Percentiles rank a stretch among this genome's conserved stretches.
Evolutionary conservation across 1,284 basidiomycete genomes (phyloP).

Genomic region (Pseudozyma sp.): DNA sequence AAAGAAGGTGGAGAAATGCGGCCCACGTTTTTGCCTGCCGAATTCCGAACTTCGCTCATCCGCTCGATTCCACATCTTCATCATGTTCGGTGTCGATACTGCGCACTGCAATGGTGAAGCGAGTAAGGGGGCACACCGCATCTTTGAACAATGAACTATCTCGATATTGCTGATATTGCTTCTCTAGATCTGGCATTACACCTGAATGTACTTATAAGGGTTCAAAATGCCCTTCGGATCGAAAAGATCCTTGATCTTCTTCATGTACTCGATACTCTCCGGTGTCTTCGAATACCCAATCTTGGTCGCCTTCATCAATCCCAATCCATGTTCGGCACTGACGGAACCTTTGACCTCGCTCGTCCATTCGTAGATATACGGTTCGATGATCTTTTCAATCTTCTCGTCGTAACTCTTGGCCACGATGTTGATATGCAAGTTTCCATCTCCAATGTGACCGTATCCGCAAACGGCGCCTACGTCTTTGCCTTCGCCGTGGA

Average conservation of each 20-base stretch:
- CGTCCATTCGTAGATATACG: conserved; percentile 94
- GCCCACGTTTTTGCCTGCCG: conserved; percentile 5
- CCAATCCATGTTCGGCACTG: conserved; percentile 96
- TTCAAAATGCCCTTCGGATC: conserved; percentile 93
- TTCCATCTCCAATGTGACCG: conserved; percentile 96
- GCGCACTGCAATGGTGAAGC: too few relatives aligned
- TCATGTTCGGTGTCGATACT: neutral
- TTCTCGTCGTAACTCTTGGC: conserved; percentile 84
- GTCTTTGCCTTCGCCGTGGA: conserved; percentile 76
- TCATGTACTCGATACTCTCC: conserved; percentile 88
- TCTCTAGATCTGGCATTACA: conserved; percentile 13
- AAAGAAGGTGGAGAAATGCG: conserved; percentile 6
- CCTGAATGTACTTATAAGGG: conserved; percentile 76
- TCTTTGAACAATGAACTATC: neutral
- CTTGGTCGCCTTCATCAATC: conserved; percentile 92
- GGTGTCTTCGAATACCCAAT: conserved; percentile 87
- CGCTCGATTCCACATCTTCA: too few relatives aligned
- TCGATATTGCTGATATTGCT: neutral
- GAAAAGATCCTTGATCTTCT: conserved; percentile 87
- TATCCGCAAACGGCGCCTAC: conserved; percentile 80
- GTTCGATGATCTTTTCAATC: conserved; percentile 88
- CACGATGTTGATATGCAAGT: conserved; percentile 94
- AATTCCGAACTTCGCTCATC: conserved; percentile 9
- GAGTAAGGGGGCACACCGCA: neutral
- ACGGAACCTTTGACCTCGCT: conserved; percentile 79